A percentile compares a stretch with the other conserved stretches of the same genome.
These are phyloP conservation scores for Colletotrichum tabaci DNA, from an alignment of 2,329 filamentous ascomycete genomes.

Conservation along the genomic window DNA sequence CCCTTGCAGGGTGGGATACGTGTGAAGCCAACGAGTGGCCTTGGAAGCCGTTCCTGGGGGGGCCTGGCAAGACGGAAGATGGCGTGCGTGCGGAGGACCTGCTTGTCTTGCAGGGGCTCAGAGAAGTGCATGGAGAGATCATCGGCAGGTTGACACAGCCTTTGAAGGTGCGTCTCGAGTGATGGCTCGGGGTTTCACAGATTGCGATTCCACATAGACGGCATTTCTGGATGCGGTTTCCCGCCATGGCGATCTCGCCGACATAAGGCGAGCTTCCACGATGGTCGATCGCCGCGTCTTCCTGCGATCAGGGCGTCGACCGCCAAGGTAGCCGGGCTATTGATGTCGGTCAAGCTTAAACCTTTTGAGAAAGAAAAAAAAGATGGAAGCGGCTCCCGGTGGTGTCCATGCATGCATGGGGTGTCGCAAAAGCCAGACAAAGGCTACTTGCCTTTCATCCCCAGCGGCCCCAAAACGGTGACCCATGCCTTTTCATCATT, in stretches of 20 bases:
- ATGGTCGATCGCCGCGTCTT: background rate
- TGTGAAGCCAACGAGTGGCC: slow-evolving; percentile 49
- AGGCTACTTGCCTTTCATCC: too few species aligned
- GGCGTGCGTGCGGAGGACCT: slow-evolving; percentile 24
- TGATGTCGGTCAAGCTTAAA: slow-evolving; percentile 17
- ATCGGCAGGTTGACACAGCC: slow-evolving; percentile 22
- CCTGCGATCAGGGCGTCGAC: slow-evolving; percentile 10
- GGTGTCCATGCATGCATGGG: too few species aligned
- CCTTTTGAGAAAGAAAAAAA: background rate
- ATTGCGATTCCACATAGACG: background rate
- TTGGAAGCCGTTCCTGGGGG: slow-evolving; percentile 43
- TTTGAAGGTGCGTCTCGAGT: slow-evolving; percentile 30
- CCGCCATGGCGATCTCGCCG: slow-evolving; percentile 13
- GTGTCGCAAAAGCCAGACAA: too few species aligned
- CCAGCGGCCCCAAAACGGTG: too few species aligned
- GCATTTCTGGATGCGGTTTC: slow-evolving; percentile 24
- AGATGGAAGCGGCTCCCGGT: slow-evolving; percentile 3
- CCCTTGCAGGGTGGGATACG: slow-evolving; percentile 45
- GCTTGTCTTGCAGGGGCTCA: slow-evolving; percentile 22
- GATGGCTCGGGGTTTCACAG: background rate
- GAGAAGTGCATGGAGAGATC: slow-evolving; percentile 34
- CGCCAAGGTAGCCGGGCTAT: slow-evolving; percentile 20
- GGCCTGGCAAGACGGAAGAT: background rate
- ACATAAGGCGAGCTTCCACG: background rate
- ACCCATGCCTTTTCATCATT: too few species aligned